Base-by-base conservation (phyloP, 2,329 filamentous ascomycete genomes). In the Mycosphaerelloides madeirae region DNA sequence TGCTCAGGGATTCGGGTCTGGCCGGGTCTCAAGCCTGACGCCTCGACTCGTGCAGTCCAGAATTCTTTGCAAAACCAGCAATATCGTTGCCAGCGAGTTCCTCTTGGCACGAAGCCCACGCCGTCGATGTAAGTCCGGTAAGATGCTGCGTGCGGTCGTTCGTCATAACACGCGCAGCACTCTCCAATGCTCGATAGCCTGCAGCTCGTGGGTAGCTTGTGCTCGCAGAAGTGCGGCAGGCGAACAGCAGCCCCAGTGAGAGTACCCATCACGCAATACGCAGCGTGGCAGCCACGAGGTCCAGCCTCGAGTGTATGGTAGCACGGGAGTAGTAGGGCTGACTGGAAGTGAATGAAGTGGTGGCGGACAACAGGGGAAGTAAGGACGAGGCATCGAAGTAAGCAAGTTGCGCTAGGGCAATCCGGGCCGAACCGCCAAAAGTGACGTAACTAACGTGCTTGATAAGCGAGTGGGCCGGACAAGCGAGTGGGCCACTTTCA, bases 1-100 rank as follows among this genome's bases (percentile, higher is more conserved):
- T 66, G 59, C 14, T 69, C 60, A 9, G 73, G 73, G 32, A 76
- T 69, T 13, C 67, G 63, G 8, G 73, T 73, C 46, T 73, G 67
- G 2, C 59, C 61, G 1, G 66, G 61, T n/a, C 65, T 57, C 19
- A 75, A 56, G 4, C 71, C 67, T 13, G 68, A 68, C 5, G 64
- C 65, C 7, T 62, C 61, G 14, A 74, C 62, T 14, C 73, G 54
- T 41, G 72, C 70, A 39, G 63, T 65, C 73, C 73, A 76, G 57
- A 74, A 76, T 37, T 72, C 70, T 58, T 71, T 71, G 49, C 73
- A 76, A 51, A 69, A 73, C 71, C 71, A 75, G 50, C 73, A 76
- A 46, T 76, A 76, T 43, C 68, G 60, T 52, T 75, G 69, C 71
- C 72, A 75, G 31, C 73, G 53, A 4, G 66, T 72, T 2, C 72